These are phyloP conservation scores for Phialophora verrucosa DNA, from an alignment of 2,329 filamentous ascomycete genomes.

Conservation along the genomic window DNA sequence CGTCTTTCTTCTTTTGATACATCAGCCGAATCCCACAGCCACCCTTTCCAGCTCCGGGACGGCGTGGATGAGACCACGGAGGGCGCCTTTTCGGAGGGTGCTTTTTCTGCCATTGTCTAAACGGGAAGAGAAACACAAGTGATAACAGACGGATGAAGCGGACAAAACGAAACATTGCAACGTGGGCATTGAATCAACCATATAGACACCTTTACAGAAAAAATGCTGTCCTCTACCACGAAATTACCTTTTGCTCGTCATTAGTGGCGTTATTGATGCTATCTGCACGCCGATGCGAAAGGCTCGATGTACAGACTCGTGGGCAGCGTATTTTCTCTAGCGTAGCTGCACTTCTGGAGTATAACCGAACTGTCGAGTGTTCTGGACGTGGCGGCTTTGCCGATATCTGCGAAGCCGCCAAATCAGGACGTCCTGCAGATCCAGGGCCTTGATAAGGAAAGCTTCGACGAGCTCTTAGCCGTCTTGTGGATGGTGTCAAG, in stretches of 20 bases:
- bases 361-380: neutral
- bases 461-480: constrained; percentile 1
- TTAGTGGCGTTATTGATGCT: constrained; percentile 15
- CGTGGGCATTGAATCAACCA: neutral
- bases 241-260: constrained; percentile 1
- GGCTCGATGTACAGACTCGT: neutral
- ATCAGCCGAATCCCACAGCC: constrained; percentile 33
- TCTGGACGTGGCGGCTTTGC: neutral
- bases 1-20: constrained; percentile 29
- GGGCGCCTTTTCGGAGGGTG: constrained; percentile 11
- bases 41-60: constrained; percentile 30
- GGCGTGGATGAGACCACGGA: constrained; percentile 16
- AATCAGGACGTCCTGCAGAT: constrained; percentile 1
- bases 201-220: neutral
- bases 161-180: neutral
- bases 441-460: constrained; percentile 7
- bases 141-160: neutral
- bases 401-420: neutral
- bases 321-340: neutral
- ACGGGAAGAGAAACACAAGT: neutral
- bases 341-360: neutral
- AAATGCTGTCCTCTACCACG: neutral
- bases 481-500: neutral
- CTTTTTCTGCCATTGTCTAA: constrained; percentile 24
- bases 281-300: constrained; percentile 7